Evolutionary conservation across 768 basidiomycete species (phyloP).

Genomic region (Saitozyma sp.): DNA sequence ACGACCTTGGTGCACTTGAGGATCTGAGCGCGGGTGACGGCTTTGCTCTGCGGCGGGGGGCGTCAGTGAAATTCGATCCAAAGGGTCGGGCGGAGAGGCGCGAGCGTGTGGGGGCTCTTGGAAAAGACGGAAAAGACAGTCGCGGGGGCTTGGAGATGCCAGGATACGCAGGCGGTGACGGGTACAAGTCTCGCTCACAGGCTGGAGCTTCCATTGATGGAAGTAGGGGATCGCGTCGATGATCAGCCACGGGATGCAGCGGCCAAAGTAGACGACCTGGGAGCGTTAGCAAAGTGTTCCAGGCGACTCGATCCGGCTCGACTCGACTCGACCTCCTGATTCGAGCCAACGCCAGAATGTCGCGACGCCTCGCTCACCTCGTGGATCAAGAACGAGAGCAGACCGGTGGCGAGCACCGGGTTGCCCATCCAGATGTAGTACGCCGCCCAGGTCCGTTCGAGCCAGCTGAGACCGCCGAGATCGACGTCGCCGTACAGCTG

Average conservation of each 20-base stretch:
- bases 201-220: slow-evolving; percentile 88
- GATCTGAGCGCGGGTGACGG: slow-evolving; percentile 77
- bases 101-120: no score
- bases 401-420: slow-evolving; percentile 86
- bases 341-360: not conserved
- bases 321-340: not conserved
- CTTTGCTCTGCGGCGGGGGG: slow-evolving; percentile 57
- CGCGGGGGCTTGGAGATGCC: no score
- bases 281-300: not conserved
- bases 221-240: slow-evolving; percentile 94
- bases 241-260: slow-evolving; percentile 88
- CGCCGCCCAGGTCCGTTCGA: slow-evolving; percentile 71
- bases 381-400: slow-evolving; percentile 89
- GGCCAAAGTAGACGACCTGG: slow-evolving; percentile 94
- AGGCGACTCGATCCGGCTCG: not conserved
- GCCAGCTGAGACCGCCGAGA: slow-evolving; percentile 39
- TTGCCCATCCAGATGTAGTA: slow-evolving; percentile 88
- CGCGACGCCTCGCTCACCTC: slow-evolving; percentile 64
- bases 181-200: slow-evolving; percentile 53
- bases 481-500: slow-evolving; percentile 50
- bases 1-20: slow-evolving; percentile 96
- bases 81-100: not conserved
- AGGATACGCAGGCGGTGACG: no score
- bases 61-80: not conserved
- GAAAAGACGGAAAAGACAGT: no score